Evolutionary conservation across 192 early-diverging fungal genomes (phyloP).

Genomic region (Thamnidium elegans): DNA sequence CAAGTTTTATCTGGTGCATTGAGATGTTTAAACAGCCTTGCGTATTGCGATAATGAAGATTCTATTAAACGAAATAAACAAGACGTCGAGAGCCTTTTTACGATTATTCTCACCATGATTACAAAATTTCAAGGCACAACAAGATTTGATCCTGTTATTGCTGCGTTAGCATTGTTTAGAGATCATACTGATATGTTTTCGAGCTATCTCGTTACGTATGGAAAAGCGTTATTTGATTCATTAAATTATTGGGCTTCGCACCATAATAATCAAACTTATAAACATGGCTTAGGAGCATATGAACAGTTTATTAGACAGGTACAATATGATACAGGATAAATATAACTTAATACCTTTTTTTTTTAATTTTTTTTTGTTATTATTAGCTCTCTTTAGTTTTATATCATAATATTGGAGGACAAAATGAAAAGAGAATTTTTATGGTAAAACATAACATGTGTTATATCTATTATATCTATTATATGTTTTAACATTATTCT

Average conservation of each 20-base stretch:
- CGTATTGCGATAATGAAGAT: slow-evolving; percentile 31
- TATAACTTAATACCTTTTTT: background rate
- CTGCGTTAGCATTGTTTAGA: slow-evolving; percentile 37
- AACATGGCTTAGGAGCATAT: slow-evolving; percentile 34
- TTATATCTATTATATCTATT: background rate
- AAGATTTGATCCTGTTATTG: slow-evolving; percentile 15
- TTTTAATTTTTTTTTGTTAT: background rate
- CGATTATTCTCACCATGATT: slow-evolving; percentile 9
- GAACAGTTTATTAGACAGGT: slow-evolving; percentile 39
- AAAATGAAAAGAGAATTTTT: background rate
- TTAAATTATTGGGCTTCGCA: slow-evolving; percentile 30
- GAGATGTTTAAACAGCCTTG: slow-evolving; percentile 9
- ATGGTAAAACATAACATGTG: no score
- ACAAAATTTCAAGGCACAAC: background rate
- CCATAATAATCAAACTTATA: slow-evolving; percentile 33
- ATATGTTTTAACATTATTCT: background rate
- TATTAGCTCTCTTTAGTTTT: background rate
- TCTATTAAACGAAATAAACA: slow-evolving; percentile 18
- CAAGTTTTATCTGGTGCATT: background rate
- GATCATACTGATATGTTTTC: slow-evolving; percentile 39
- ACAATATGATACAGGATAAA: background rate
- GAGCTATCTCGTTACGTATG: slow-evolving; percentile 25
- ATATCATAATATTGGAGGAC: background rate
- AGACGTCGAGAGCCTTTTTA: background rate
- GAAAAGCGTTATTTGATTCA: slow-evolving; percentile 32